These are phyloP conservation scores for Knoxia roxburghii DNA, from an alignment of 257 asterid species.

Conservation along the genomic window DNA sequence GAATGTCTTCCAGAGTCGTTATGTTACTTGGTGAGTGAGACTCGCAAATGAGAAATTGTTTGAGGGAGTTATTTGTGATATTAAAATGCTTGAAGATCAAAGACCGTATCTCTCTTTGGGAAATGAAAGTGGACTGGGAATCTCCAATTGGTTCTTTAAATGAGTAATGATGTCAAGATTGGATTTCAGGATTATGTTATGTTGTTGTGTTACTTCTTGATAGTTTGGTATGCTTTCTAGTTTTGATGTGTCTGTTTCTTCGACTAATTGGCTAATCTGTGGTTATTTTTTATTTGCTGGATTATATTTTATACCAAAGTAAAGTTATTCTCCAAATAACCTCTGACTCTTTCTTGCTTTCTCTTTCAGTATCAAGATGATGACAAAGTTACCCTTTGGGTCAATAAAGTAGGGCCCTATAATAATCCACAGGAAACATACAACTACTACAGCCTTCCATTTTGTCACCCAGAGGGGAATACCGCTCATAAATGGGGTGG, in stretches of 20 bases:
- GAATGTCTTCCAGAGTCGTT: neutral
- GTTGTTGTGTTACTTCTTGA: neutral
- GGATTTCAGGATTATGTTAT: neutral
- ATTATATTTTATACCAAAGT: neutral
- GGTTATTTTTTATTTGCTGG: neutral
- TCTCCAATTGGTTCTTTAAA: neutral
- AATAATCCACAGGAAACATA: constrained; percentile 97
- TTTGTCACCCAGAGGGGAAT: constrained; percentile 69
- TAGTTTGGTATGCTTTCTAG: neutral
- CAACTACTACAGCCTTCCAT: constrained; percentile 90
- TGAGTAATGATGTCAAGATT: neutral
- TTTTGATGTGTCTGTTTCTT: neutral
- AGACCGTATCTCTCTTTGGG: neutral
- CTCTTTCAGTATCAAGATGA: constrained; percentile 63
- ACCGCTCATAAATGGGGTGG: constrained; percentile 96
- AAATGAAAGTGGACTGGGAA: too few species aligned
- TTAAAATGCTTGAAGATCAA: neutral
- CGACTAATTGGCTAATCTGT: neutral
- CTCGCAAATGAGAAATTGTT: neutral
- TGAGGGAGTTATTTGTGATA: neutral
- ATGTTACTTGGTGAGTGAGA: neutral
- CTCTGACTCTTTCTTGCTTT: constrained; percentile 26
- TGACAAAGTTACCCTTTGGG: constrained; percentile 84
- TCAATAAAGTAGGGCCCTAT: constrained; percentile 95
- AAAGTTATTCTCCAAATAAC: neutral